Conservation (phyloP, 257 asterid species). For the Solanum microdontum region DNA sequence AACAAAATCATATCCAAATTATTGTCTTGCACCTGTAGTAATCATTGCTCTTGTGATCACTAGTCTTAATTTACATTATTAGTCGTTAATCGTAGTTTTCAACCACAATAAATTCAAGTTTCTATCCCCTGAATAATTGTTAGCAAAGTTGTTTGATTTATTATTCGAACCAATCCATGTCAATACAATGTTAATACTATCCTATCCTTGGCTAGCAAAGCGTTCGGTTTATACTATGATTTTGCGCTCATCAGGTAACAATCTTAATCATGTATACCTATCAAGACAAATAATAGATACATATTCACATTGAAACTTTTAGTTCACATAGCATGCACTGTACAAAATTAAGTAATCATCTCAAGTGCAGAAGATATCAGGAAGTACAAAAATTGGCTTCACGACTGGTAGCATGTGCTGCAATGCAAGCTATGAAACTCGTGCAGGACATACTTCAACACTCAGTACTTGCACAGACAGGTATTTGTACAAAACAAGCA, state of each 20-base stretch:
- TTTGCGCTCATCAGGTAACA: not conserved
- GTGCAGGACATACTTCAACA: not conserved
- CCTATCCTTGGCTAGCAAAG: not conserved
- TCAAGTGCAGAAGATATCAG: not conserved
- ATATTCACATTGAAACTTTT: not conserved
- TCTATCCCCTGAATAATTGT: not conserved
- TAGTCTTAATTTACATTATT: not conserved
- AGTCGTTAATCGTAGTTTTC: not conserved
- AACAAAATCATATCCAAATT: not conserved
- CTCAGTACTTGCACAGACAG: not conserved
- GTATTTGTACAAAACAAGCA: not conserved
- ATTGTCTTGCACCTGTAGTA: not conserved
- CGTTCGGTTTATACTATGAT: not conserved
- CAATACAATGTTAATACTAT: not conserved
- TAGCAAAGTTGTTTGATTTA: not conserved
- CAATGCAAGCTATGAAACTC: not conserved
- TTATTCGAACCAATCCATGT: not conserved
- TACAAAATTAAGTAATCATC: not conserved
- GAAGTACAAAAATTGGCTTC: not conserved
- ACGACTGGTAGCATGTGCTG: not conserved
- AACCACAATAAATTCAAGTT: not conserved
- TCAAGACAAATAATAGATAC: not conserved
- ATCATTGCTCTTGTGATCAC: not conserved
- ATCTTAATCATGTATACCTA: not conserved
- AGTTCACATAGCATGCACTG: not conserved